These are phyloP conservation scores for Elaeagnus macrophylla DNA, from an alignment of 306 rosid genomes.

Conservation along the genomic window DNA sequence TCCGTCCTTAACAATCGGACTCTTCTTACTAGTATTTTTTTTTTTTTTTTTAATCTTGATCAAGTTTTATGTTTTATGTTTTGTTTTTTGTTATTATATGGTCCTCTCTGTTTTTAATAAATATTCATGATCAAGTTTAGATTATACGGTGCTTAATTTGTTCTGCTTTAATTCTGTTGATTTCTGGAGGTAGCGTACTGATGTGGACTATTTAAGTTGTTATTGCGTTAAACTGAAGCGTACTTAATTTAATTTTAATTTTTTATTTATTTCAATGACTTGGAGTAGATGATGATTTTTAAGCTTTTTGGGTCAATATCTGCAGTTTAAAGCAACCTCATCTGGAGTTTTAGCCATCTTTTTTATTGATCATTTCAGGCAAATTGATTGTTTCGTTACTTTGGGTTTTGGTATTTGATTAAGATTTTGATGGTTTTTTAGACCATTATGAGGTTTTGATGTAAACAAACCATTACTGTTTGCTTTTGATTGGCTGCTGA, in stretches of 20 bases:
- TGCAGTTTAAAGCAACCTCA: constrained; percentile 32
- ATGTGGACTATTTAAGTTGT: constrained; percentile 2
- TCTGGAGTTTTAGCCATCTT: constrained; percentile 6
- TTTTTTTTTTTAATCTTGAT: neutral
- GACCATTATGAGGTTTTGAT: constrained; percentile 7
- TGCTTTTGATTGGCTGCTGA: no score
- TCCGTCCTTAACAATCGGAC: constrained; percentile 20
- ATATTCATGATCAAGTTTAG: constrained; percentile 21
- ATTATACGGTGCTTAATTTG: constrained; percentile 15
- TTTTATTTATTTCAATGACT: constrained; percentile 28
- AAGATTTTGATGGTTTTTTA: constrained; percentile 22
- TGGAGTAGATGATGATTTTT: constrained; percentile 27
- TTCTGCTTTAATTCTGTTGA: constrained; percentile 18
- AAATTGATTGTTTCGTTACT: constrained; percentile 12
- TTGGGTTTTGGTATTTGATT: constrained; percentile 10
- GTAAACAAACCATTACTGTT: neutral
- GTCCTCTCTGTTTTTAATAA: neutral
- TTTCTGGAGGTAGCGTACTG: constrained; percentile 19
- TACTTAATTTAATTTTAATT: constrained; percentile 1
- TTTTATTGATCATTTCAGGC: constrained; percentile 24
- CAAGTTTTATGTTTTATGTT: neutral
- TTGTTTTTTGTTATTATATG: neutral
- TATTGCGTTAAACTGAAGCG: neutral
- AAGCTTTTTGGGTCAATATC: constrained; percentile 14
- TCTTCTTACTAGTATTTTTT: neutral